Evolutionary conservation across 1,284 basidiomycete species (phyloP).

Genomic region (Sphagnurus paluster): DNA sequence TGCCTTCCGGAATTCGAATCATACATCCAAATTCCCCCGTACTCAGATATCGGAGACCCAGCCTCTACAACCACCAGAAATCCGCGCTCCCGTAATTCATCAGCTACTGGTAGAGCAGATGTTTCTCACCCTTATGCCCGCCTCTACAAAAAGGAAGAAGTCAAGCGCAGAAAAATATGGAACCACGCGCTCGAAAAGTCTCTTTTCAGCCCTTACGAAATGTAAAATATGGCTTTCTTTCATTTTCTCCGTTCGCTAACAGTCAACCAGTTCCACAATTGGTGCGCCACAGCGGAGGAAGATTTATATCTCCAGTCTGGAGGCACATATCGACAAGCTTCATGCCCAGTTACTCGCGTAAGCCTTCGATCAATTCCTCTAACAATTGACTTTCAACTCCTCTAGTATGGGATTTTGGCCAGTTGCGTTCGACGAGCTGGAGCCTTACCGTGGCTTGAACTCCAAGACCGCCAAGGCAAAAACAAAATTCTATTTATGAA

Average conservation of each 20-base stretch:
- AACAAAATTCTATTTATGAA: not conserved
- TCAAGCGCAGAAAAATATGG: conserved; percentile 71
- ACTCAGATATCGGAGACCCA: not conserved
- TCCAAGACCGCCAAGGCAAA: conserved; percentile 72
- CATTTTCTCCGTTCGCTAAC: not conserved
- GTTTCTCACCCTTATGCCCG: conserved; percentile 67
- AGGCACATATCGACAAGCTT: conserved; percentile 61
- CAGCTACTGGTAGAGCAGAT: conserved; percentile 30
- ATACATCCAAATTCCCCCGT: conserved; percentile 5
- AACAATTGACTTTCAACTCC: not conserved
- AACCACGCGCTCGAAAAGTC: conserved; percentile 71
- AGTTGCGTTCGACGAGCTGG: conserved; percentile 50
- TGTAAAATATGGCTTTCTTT: conserved; percentile 41
- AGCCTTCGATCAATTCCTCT: conserved; percentile 9
- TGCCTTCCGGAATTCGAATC: conserved; percentile 5
- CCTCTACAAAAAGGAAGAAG: conserved; percentile 59
- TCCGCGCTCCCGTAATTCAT: conserved; percentile 4
- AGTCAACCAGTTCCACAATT: conserved; percentile 51
- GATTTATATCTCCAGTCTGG: conserved; percentile 61
- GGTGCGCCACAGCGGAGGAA: conserved; percentile 62
- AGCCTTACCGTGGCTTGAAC: conserved; percentile 61
- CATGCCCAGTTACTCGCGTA: conserved; percentile 50
- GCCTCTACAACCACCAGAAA: not conserved
- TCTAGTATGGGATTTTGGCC: conserved; percentile 50
- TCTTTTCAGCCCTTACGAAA: conserved; percentile 64